Percentiles rank a stretch among this genome's conserved stretches.
Conservation (phyloP, 1,139 yeast genomes). For the Nadsonia commutata region DNA sequence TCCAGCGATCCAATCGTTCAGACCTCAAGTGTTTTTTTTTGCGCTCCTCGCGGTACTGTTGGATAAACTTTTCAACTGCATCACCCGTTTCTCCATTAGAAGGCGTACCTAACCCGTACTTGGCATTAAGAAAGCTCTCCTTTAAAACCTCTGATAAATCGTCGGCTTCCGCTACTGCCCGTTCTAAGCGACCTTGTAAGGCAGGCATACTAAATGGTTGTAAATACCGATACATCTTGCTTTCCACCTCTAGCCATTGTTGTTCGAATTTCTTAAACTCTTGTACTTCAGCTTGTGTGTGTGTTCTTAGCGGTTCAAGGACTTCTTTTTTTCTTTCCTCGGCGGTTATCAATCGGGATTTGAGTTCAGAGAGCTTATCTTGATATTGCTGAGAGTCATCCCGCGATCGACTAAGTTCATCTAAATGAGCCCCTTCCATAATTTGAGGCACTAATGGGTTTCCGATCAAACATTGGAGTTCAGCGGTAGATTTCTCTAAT, state of each 20-base stretch:
- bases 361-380: conserved; percentile 9
- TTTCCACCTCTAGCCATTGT: conserved; percentile 21
- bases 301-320: conserved; percentile 15
- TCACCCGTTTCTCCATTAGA: conserved; percentile 10
- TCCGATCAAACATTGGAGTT: not conserved
- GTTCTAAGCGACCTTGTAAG: conserved; percentile 19
- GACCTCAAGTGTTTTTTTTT: conserved; percentile 37
- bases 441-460: not conserved
- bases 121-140: conserved; percentile 18
- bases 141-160: conserved; percentile 22
- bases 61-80: conserved; percentile 27
- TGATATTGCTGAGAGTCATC: conserved; percentile 9
- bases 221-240: conserved; percentile 28
- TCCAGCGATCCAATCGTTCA: conserved; percentile 47
- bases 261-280: conserved; percentile 12
- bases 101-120: not conserved
- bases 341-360: not conserved
- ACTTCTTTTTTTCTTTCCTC: conserved; percentile 4
- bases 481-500: not conserved
- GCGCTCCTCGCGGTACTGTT: conserved; percentile 32
- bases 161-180: conserved; percentile 22
- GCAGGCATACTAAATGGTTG: conserved; percentile 24
- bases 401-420: conserved; percentile 1
- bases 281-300: conserved; percentile 7
- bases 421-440: conserved; percentile 1